A percentile compares a stretch with the other conserved stretches of the same genome.
Evolutionary conservation across 106 monocot species (phyloP).

Genomic region (Platanthera guangdongensis): DNA sequence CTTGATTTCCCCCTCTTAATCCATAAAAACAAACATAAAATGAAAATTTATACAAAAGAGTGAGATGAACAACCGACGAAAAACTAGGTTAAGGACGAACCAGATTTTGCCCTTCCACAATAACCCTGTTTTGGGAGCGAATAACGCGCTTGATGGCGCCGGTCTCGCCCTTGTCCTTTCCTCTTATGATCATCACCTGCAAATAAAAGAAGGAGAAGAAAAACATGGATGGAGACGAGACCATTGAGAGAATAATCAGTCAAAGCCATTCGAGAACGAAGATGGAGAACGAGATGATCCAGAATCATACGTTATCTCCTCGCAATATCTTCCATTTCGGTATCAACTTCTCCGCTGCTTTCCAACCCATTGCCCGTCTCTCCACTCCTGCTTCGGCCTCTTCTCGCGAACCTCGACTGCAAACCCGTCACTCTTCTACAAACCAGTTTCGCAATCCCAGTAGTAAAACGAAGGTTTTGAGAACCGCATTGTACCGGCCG

Average conservation of each 20-base stretch:
- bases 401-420: not conserved
- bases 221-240: not conserved
- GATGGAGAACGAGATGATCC: not conserved
- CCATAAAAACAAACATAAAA: not conserved
- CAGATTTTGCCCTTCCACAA: constrained; percentile 92
- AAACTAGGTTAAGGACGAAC: constrained; percentile 20
- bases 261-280: not conserved
- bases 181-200: constrained; percentile 89
- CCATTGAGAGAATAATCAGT: not conserved
- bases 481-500: too few relatives aligned
- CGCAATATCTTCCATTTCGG: constrained; percentile 23
- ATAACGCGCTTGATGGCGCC: constrained; percentile 84
- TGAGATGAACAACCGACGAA: not conserved
- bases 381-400: not conserved
- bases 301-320: constrained; percentile 16
- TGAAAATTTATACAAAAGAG: not conserved
- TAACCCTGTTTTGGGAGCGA: constrained; percentile 86
- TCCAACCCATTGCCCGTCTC: constrained; percentile 18
- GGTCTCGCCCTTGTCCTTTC: constrained; percentile 88
- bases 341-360: constrained; percentile 23
- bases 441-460: not conserved
- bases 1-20: too few relatives aligned
- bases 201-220: not conserved
- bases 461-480: too few relatives aligned
- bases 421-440: not conserved